Base-by-base conservation (phyloP, 2,329 filamentous ascomycete genomes). In the Curvularia spicifera region DNA sequence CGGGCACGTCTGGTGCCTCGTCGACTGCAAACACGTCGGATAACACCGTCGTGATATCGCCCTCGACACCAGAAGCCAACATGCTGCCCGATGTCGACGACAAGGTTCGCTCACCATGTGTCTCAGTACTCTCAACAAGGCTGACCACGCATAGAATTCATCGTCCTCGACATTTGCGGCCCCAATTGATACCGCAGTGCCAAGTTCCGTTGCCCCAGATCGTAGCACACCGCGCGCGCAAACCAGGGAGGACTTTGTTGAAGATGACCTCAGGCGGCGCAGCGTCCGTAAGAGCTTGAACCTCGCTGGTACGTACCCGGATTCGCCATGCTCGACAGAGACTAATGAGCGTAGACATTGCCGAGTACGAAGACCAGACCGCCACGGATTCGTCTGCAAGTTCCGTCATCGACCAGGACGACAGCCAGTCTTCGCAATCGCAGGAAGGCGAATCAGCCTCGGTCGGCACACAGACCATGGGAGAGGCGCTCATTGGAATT, bases 151-250 rank as follows among this genome's bases (percentile, higher is more conserved):
- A 47, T 68, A 78, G 76, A 71, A 76, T 37, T 60, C 59, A 9
- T 46, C 46, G 5, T 71, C 57, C 3, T 71, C 74, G 22, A 78
- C 81, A n/a, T 85, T 85, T 50, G 89, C 90, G 0, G 89, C 91
- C 35, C 87, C 87, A 4, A 85, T 96, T 45, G 88, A 89, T 29
- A 96, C 93, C 24, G 84, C 91, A 66, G 83, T 96, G 24, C 85
- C 71, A 2, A 63, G 67, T 15, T 62, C 68, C 7, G 61, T 61
- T 51, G 53, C 66, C 15, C 53, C 63, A 22, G 92, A 89, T 72
- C 89, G 86, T 70, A 85, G 88, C 44, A 97, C 93, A 1, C 93
- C 93, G 8, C 87, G 88, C 66, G 93, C 93, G 2, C 91, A 96
- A 72, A 94, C 91, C 53, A 80, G 91, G 52, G 86, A 92, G 67